Percentiles rank a stretch among this genome's conserved stretches.
Conservation (phyloP, 192 early-diverging fungal genomes). For the Entomortierella beljakovae region DNA sequence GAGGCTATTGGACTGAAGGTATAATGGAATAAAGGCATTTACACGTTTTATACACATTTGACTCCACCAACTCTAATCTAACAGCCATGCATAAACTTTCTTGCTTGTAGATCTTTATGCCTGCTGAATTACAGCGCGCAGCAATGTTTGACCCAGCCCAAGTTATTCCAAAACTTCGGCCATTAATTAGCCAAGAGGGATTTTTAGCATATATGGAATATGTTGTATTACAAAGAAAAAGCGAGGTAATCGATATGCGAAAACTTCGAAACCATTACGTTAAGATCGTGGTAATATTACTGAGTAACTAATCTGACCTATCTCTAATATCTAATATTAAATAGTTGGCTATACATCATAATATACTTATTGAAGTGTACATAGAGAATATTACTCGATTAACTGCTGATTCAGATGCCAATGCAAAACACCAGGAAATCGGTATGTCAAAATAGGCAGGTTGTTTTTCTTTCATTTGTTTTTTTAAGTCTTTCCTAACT, state of each 20-base stretch:
- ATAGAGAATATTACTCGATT: conserved; percentile 17
- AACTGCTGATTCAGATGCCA: neutral
- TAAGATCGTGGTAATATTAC: too few relatives aligned
- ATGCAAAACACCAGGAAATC: conserved; percentile 1
- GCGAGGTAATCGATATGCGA: conserved; percentile 41
- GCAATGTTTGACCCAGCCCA: conserved; percentile 50
- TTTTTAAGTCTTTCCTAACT: neutral
- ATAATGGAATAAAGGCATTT: neutral
- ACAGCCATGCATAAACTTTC: neutral
- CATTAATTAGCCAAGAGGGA: conserved; percentile 42
- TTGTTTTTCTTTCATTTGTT: neutral
- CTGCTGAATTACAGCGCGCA: conserved; percentile 32
- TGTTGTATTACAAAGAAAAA: conserved; percentile 59
- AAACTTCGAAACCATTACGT: neutral
- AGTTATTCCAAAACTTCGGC: conserved; percentile 40
- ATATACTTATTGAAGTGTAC: conserved; percentile 27
- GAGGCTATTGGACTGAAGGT: conserved; percentile 61
- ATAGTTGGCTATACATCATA: conserved; percentile 31
- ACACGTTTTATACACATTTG: too few relatives aligned
- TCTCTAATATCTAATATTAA: neutral
- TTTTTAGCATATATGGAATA: conserved; percentile 63
- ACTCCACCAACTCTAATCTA: too few relatives aligned
- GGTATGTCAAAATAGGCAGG: neutral
- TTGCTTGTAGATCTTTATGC: conserved; percentile 61
- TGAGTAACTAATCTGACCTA: too few relatives aligned